Base-by-base conservation (phyloP, 148 eudicot species). In the Mesembryanthemum crystallinum region DNA sequence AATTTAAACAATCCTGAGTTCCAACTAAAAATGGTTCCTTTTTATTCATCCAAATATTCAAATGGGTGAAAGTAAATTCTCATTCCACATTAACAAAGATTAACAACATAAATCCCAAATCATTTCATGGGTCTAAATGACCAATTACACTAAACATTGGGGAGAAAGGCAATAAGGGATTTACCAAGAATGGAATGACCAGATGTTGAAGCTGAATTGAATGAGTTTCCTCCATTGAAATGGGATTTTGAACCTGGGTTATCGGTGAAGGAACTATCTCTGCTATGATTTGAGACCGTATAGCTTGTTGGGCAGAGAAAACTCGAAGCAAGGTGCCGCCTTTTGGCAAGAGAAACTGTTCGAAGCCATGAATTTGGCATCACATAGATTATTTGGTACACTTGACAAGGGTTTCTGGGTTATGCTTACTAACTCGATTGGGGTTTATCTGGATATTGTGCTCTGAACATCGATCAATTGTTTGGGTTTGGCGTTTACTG, bases 311-410 rank as follows among this genome's bases (percentile, higher is more conserved):
- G 61, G 72, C 7, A 17, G 37, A 42, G 58, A 67, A 69, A 75
- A 62, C 23, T 14, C 27, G 52, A 58, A 24, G 62, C 28, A 69
- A 71, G 49, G 33, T 33, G 72, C 66, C 73, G 71, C 64, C 76
- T 80, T 75, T 70, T 75, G 39, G 12, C 25, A 75, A 60, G 35
- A 55, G 64, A 71, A 51, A 76, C 12, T 42, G 54, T 43, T 20
- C 83, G 49, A 47, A 75, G 73, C 79, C 79, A 71, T 64, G 62
- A 76, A 80, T 64, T 71, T 23, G 30, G 68, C 83, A 80, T 80
- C 66, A 55, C 78, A 52, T 28, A 60, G 51, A 24, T 14, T 33
- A 52, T 28, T 42, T 43, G 47, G 12, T 6, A n/a, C 69, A 42
- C 24, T 67, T 67, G 25, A 20, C 1, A 23, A 17, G 39, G 42